Percentiles rank a stretch among this genome's conserved stretches.
Evolutionary conservation across 73 alveolate genomes (phyloP).

Genomic region (Breviolum minutum): DNA sequence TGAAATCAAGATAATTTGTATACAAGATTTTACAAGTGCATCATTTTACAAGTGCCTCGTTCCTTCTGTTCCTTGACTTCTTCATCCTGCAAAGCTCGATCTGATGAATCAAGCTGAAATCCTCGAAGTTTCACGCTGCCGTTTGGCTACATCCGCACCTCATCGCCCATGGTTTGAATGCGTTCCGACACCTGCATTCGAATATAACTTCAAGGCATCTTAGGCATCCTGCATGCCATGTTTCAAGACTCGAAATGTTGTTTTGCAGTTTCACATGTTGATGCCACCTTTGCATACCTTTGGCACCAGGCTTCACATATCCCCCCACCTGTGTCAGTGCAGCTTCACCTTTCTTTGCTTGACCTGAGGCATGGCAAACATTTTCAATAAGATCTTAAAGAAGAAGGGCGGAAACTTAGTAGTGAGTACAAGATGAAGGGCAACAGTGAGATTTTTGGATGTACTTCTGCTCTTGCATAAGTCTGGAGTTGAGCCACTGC

Average conservation of each 20-base stretch:
- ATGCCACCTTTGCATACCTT: too few relatives aligned
- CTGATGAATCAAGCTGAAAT: background rate
- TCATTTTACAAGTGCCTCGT: background rate
- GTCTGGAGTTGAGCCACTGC: too few relatives aligned
- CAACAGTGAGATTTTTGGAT: too few relatives aligned
- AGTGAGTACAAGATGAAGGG: too few relatives aligned
- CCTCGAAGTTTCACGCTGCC: background rate
- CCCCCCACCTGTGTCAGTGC: conserved; percentile 67
- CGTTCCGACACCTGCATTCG: conserved; percentile 66
- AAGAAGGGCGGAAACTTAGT: too few relatives aligned
- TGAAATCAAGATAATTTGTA: too few relatives aligned
- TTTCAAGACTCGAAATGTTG: too few relatives aligned
- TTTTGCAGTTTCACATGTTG: too few relatives aligned
- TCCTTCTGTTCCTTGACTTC: conserved; percentile 86
- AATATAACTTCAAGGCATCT: background rate
- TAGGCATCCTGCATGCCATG: too few relatives aligned
- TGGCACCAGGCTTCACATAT: background rate
- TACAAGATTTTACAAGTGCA: background rate
- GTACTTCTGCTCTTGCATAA: too few relatives aligned
- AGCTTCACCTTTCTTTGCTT: conserved; percentile 85
- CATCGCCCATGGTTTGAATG: conserved; percentile 76
- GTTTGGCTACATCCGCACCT: background rate
- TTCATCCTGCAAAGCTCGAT: conserved; percentile 5
- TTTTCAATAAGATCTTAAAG: too few relatives aligned
- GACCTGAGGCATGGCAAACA: background rate